phyloP scores from a whole-genome alignment of 495 filamentous ascomycete genomes.

The Xylaria bambusicola region DNA sequence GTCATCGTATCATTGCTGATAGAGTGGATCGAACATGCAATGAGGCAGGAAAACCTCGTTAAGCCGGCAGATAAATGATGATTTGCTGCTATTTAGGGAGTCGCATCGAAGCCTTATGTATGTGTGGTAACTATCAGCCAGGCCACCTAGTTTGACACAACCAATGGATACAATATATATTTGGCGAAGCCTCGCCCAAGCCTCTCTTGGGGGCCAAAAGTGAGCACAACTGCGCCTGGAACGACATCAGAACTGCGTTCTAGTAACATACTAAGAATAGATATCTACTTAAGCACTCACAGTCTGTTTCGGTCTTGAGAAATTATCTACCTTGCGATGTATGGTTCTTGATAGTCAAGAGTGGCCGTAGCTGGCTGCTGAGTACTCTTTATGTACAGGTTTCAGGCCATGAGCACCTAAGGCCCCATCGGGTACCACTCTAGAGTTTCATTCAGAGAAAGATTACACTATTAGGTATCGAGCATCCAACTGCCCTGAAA shows the following conservation, averaged over 20 bases:
- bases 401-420: too few species aligned
- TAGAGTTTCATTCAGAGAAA: neutral
- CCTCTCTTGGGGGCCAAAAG: slow-evolving; percentile 1
- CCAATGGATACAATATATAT: slow-evolving; percentile 1
- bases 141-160: neutral
- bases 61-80: too few species aligned
- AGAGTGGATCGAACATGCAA: too few species aligned
- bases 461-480: neutral
- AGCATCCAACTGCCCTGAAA: too few species aligned
- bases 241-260: neutral
- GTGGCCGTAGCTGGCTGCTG: neutral
- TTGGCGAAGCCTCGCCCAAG: neutral
- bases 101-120: neutral
- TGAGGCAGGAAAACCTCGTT: too few species aligned
- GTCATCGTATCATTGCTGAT: too few species aligned
- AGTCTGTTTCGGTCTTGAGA: neutral
- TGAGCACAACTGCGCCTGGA: too few species aligned
- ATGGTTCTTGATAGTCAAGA: neutral
- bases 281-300: too few species aligned
- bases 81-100: neutral
- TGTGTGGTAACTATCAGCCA: neutral
- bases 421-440: neutral
- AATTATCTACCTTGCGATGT: neutral
- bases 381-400: neutral
- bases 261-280: slow-evolving; percentile 17